A percentile compares a stretch with the other conserved stretches of the same genome.
These are phyloP conservation scores for Yamadazyma oceani DNA, from an alignment of 1,139 yeast genomes.

Conservation along the genomic window DNA sequence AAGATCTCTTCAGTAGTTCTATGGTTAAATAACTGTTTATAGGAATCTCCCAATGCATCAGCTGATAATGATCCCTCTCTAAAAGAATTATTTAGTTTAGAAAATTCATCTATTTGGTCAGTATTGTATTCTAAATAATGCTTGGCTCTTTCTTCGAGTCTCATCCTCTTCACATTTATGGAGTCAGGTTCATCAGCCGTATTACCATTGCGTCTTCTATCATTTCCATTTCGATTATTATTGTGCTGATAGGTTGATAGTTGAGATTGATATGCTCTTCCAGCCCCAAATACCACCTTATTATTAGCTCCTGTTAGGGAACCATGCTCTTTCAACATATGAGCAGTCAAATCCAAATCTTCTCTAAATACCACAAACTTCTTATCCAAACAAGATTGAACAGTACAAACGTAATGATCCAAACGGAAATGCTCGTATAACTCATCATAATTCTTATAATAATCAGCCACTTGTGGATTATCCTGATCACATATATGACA, in stretches of 20 bases:
- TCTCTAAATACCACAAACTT: conserved; percentile 90
- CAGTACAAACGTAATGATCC: conserved; percentile 76
- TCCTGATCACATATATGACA: conserved; percentile 87
- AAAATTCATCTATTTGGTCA: conserved; percentile 49
- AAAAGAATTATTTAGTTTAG: conserved; percentile 48
- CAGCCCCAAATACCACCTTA: conserved; percentile 42
- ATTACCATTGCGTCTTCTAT: conserved; percentile 9
- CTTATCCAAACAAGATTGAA: conserved; percentile 82
- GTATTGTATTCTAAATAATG: conserved; percentile 64
- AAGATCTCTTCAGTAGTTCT: conserved; percentile 48
- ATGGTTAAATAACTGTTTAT: conserved; percentile 49
- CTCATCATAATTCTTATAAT: conserved; percentile 73
- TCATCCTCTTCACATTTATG: conserved; percentile 52
- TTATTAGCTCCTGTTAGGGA: conserved; percentile 49
- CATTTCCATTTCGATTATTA: conserved; percentile 7
- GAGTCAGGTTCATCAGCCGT: conserved; percentile 38
- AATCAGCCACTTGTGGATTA: conserved; percentile 65
- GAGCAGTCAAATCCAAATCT: conserved; percentile 84
- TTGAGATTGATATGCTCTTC: conserved; percentile 61
- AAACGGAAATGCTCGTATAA: conserved; percentile 71
- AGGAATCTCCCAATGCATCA: conserved; percentile 47
- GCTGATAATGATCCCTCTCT: conserved; percentile 49
- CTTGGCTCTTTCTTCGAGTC: conserved; percentile 84
- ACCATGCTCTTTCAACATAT: conserved; percentile 83
- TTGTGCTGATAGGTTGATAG: conserved; percentile 55